Percentiles rank a stretch among this genome's conserved stretches.
Conservation (phyloP, 164 flowering plant genomes). For the Tinospora cordifolia region DNA sequence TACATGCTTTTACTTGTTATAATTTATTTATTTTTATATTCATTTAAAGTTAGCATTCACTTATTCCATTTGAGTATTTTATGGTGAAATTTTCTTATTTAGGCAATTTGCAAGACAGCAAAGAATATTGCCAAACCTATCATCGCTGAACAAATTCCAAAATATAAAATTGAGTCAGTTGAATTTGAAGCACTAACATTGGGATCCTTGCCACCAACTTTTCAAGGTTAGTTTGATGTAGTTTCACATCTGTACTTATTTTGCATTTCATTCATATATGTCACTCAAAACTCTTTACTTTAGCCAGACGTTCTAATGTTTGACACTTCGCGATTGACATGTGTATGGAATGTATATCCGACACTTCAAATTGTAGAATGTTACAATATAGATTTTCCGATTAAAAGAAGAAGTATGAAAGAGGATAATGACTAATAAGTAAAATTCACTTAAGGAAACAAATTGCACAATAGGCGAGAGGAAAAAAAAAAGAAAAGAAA, state of each 20-base stretch:
- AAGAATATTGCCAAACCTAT: conserved; percentile 78
- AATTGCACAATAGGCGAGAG: too few species aligned
- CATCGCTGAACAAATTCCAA: conserved; percentile 88
- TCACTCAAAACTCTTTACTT: too few species aligned
- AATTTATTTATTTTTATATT: not conserved
- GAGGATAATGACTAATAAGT: too few species aligned
- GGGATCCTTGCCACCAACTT: conserved; percentile 88
- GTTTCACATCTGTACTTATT: not conserved
- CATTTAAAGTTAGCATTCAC: not conserved
- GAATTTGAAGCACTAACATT: conserved; percentile 79
- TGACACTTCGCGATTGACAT: too few species aligned
- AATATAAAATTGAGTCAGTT: conserved; percentile 86
- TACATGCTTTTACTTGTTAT: conserved; percentile 16
- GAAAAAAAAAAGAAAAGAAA: too few species aligned
- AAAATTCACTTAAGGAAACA: too few species aligned
- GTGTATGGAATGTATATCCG: too few species aligned
- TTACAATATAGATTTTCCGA: too few species aligned
- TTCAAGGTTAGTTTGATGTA: conserved; percentile 60
- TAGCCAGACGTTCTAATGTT: too few species aligned
- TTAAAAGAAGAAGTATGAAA: too few species aligned
- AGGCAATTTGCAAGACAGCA: conserved; percentile 93
- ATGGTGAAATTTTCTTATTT: conserved; percentile 3
- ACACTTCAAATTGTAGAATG: too few species aligned
- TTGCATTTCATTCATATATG: not conserved
- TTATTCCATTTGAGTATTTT: not conserved